Base-by-base conservation (phyloP, 176 grass and related monocot genomes). In the Stipa capillata region DNA sequence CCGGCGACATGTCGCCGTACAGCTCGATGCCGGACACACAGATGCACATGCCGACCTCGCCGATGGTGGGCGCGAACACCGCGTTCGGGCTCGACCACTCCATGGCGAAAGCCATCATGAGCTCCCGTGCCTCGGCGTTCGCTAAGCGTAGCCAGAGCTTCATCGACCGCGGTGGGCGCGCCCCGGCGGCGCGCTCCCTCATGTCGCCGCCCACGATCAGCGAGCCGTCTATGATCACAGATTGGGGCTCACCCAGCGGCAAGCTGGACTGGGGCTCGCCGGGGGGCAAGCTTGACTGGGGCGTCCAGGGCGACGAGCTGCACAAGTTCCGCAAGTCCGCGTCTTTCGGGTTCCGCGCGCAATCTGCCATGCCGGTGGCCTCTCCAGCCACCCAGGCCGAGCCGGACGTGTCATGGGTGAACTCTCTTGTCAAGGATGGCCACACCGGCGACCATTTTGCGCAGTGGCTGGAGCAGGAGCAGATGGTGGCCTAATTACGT, bases 101-200 rank as follows among this genome's bases (percentile, higher is more conserved):
- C 69, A 91, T 91, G 92, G 92, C 92, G 7, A 94, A 85, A 81
- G 92, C 92, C 53, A 91, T 94, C 77, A 91, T 91, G 91, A 94
- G 84, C 88, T 91, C 91, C 18, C 91, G 91, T 72, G 91, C 91
- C 44, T 88, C 85, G 8, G 91, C 88, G 27, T 92, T 93, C 57
- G 83, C 82, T n/a, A 93, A 94, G 85, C 90, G 97, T 42, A 99
- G 97, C 79, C 92, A 99, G 86, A 99, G 97, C 88, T 99, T 99
- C 80, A 81, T 85, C 50, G 97, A 99, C 75, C 97, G 92, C 55
- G 83, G 73, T 13, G 90, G 82, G 11, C 72, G 77, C 54, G 63
- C 81, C 6, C 79, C 65, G 72, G 68, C 57, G 20, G 11, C 59
- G 32, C 85, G 73, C 59, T 88, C 90, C 7, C 80, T 86, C 45